Percentiles rank a stretch among this genome's conserved stretches.
Conservation (phyloP, 2,329 filamentous ascomycete genomes). For the Penicillium vulpinum region DNA sequence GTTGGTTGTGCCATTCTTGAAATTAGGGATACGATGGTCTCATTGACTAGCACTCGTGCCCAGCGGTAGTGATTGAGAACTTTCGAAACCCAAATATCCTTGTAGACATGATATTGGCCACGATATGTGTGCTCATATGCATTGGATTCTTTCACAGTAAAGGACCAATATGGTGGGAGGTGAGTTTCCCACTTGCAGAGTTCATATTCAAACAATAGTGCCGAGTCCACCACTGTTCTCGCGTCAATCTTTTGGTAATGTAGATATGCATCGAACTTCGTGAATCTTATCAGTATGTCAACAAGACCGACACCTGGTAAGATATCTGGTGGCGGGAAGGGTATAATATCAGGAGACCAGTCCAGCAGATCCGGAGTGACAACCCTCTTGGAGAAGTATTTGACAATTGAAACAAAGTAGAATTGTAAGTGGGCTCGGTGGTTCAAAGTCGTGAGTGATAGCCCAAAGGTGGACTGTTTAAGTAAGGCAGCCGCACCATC, state of each 20-base stretch:
- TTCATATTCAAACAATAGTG: constrained; percentile 17
- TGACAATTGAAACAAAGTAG: constrained; percentile 19
- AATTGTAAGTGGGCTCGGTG: constrained; percentile 18
- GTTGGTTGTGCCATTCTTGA: constrained; percentile 5
- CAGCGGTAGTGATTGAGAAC: constrained; percentile 25
- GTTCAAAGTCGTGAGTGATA: background rate
- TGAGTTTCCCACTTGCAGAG: constrained; percentile 19
- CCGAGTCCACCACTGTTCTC: constrained; percentile 2
- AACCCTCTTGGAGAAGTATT: constrained; percentile 16
- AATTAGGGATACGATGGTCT: constrained; percentile 18
- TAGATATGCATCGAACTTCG: constrained; percentile 14
- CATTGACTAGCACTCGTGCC: constrained; percentile 25
- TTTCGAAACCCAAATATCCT: constrained; percentile 23
- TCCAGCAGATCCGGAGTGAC: constrained; percentile 13
- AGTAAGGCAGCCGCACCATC: constrained; percentile 22
- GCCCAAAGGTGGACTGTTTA: constrained; percentile 9
- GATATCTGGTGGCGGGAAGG: background rate
- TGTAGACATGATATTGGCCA: constrained; percentile 24
- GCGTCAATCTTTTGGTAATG: constrained; percentile 3
- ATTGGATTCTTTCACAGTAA: constrained; percentile 11
- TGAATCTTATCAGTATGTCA: constrained; percentile 23
- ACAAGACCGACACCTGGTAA: constrained; percentile 16
- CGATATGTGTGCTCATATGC: constrained; percentile 17
- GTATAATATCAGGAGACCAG: constrained; percentile 13
- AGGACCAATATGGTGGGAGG: constrained; percentile 19